Evolutionary conservation across 495 filamentous ascomycete genomes (phyloP).

Genomic region (Baudoinia panamericana): DNA sequence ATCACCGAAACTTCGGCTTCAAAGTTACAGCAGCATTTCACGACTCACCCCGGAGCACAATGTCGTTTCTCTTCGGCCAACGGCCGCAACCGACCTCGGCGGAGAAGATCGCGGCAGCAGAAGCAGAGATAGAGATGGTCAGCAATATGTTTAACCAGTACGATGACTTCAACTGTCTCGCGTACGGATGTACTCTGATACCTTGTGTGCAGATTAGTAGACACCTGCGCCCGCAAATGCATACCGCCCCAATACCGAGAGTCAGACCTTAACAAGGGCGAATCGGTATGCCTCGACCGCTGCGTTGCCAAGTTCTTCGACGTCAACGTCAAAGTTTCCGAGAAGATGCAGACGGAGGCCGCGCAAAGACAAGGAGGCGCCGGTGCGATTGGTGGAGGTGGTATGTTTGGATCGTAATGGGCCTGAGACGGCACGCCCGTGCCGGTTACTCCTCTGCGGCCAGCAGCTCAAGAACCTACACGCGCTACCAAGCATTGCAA

Average conservation of each 20-base stretch:
- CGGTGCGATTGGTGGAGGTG: slow-evolving; percentile 27
- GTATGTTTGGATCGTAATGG: slow-evolving; percentile 15
- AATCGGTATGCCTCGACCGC: slow-evolving; percentile 92
- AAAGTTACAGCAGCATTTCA: too few species aligned
- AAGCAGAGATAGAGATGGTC: slow-evolving; percentile 87
- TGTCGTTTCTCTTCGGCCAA: slow-evolving; percentile 87
- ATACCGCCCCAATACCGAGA: slow-evolving; percentile 84
- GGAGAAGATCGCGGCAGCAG: slow-evolving; percentile 87
- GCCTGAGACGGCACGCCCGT: too few species aligned
- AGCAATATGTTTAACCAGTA: slow-evolving; percentile 96
- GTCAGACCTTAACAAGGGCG: slow-evolving; percentile 92
- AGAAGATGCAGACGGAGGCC: slow-evolving; percentile 63
- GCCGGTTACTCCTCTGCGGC: too few species aligned
- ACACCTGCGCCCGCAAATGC: slow-evolving; percentile 86
- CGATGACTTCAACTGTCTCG: slow-evolving; percentile 5
- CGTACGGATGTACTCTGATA: not conserved
- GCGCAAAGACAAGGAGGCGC: slow-evolving; percentile 35
- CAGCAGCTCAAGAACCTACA: too few species aligned
- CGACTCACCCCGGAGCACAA: too few species aligned
- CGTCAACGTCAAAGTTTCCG: slow-evolving; percentile 79
- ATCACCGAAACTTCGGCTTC: too few species aligned
- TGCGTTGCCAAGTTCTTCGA: slow-evolving; percentile 98
- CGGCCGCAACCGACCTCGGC: slow-evolving; percentile 78
- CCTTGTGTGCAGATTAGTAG: slow-evolving; percentile 47
- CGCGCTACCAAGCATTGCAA: too few species aligned